Conservation (phyloP, 2,329 filamentous ascomycete species). For the Chaetomium strumarium region DNA sequence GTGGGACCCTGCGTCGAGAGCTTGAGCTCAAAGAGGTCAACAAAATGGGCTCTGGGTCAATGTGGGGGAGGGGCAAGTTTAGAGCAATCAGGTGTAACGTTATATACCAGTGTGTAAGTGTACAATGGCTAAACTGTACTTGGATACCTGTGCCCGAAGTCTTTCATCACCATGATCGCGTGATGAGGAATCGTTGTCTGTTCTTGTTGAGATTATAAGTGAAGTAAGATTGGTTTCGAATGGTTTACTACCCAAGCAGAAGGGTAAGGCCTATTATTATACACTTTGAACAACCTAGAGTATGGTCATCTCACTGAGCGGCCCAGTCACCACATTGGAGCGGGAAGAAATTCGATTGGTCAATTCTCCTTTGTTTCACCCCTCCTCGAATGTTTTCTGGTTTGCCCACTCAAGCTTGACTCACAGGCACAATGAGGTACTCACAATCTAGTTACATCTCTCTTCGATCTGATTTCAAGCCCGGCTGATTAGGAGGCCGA, state of each 20-base stretch:
- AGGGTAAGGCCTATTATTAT: no score
- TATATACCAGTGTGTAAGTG: no score
- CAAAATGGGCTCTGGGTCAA: neutral
- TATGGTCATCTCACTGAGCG: no score
- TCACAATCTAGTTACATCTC: neutral
- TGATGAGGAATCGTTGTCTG: no score
- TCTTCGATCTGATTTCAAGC: slow-evolving; percentile 3
- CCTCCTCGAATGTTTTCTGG: neutral
- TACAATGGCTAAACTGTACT: neutral
- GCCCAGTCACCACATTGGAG: no score
- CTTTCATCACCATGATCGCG: no score
- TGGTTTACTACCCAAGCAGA: no score
- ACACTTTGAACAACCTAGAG: no score
- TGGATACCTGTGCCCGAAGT: no score
- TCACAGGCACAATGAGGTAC: slow-evolving; percentile 12
- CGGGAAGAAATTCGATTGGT: slow-evolving; percentile 9
- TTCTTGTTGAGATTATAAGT: no score
- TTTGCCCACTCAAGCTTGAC: slow-evolving; percentile 6
- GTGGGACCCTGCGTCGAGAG: slow-evolving; percentile 10
- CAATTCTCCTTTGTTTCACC: slow-evolving; percentile 14
- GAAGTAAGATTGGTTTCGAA: no score
- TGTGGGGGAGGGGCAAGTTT: slow-evolving; percentile 15
- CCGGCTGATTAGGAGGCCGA: slow-evolving; percentile 5
- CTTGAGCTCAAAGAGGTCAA: neutral
- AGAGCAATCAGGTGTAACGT: neutral